Evolutionary conservation across 2,329 filamentous ascomycete genomes (phyloP).

Genomic region (Calonectria hongkongensis): DNA sequence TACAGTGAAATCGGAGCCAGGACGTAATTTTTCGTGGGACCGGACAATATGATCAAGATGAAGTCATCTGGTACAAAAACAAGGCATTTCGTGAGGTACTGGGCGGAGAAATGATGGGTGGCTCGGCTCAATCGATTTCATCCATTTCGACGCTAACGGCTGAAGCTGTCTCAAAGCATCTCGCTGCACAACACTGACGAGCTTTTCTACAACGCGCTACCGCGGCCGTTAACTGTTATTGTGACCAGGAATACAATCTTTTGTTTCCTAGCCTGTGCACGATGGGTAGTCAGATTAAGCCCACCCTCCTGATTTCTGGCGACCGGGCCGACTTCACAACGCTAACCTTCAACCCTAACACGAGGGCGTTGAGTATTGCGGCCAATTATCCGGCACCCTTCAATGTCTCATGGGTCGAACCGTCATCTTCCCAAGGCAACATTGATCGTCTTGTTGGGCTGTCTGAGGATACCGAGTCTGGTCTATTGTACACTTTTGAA

Average conservation of each 20-base stretch:
- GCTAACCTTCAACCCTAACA: background rate
- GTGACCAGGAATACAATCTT: background rate
- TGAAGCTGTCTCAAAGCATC: background rate
- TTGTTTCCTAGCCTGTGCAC: background rate
- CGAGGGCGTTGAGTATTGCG: background rate
- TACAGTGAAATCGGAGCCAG: background rate
- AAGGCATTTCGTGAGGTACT: background rate
- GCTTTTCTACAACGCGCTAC: too few relatives aligned
- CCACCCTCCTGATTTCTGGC: background rate
- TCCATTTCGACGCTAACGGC: background rate
- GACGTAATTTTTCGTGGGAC: background rate
- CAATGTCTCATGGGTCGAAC: background rate
- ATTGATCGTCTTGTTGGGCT: background rate
- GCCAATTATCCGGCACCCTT: background rate
- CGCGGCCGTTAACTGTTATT: too few relatives aligned
- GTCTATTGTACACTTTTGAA: background rate
- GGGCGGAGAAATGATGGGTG: background rate
- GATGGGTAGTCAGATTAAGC: background rate
- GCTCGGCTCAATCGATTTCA: background rate
- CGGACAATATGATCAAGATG: background rate
- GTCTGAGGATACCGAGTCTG: background rate
- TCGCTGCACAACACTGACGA: too few relatives aligned
- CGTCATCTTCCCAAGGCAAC: background rate
- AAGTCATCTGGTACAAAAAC: background rate
- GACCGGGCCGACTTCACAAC: constrained; percentile 8